Conservation (phyloP, 106 monocot species). For the Allium fistulosum region DNA sequence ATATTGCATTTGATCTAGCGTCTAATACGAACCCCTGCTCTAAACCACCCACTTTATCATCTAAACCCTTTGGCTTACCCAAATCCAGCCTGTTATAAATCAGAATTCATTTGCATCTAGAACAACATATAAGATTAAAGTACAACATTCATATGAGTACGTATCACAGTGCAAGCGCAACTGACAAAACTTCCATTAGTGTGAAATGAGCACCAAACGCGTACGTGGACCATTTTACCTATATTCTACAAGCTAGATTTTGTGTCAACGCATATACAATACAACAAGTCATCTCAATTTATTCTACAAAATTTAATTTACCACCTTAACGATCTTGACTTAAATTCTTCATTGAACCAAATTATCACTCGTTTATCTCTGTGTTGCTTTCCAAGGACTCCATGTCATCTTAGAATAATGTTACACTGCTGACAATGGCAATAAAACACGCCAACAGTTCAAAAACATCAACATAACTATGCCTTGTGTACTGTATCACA, state of each 20-base stretch:
- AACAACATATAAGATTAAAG: too few relatives aligned
- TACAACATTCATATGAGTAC: too few relatives aligned
- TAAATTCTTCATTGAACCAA: not conserved
- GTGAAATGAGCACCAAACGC: too few relatives aligned
- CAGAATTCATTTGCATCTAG: too few relatives aligned
- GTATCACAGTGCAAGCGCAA: too few relatives aligned
- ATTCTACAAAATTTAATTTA: not conserved
- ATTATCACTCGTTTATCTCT: not conserved
- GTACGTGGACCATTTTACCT: not conserved
- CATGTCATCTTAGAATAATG: not conserved
- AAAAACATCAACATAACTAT: not conserved
- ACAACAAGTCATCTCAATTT: not conserved
- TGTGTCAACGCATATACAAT: conserved; percentile 3
- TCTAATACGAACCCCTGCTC: too few relatives aligned
- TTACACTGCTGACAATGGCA: not conserved
- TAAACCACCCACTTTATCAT: too few relatives aligned
- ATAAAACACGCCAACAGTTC: not conserved
- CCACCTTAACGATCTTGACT: not conserved
- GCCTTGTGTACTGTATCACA: not conserved
- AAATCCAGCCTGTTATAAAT: too few relatives aligned
- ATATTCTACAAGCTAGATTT: conserved; percentile 4
- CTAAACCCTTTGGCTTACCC: too few relatives aligned
- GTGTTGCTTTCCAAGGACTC: not conserved
- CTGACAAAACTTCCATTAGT: too few relatives aligned
- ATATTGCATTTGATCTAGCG: too few relatives aligned